Base-by-base conservation (phyloP, 345 rosid species). In the Brassica juncea region DNA sequence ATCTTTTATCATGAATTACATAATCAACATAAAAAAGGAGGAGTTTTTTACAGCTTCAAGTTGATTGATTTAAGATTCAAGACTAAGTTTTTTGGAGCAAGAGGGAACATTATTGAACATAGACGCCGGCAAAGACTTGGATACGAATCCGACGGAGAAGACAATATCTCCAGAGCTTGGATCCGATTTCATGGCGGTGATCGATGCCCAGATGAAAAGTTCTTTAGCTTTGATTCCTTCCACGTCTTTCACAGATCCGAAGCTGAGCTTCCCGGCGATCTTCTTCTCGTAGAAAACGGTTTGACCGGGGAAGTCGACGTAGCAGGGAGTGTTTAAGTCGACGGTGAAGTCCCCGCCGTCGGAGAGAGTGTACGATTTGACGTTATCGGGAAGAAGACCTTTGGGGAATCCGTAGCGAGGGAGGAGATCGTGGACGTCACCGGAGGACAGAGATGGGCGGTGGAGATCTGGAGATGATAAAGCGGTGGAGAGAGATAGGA, bases 71-170 rank as follows among this genome's bases (percentile, higher is more conserved):
- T n/a, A 68, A 34, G 25, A 32, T 80, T 59, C 70, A 5, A 34
- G 27, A 58, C 68, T 68, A 12, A 70, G 82, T 70, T 78, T 91
- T 65, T 70, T 82, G 75, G 72, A 80, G 76, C 97, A 94, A 49
- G 68, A 81, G 0, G 91, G 95, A 66, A 94, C 37, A 9, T 83
- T 82, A 21, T 83, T 73, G 52, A 94, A 92, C 83, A 87, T 80
- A 15, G 85, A 68, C 42, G 86, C 85, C 8, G 97, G 92, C 28
- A 92, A 86, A 21, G 78, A 82, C 89, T 88, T 80, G 23, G 94
- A 91, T 5, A 92, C 57, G 57, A 88, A 59, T 8, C 98, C 98
- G 4, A 88, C 97, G 77, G 84, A 89, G 89, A 94, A 87, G n/a
- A 84, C 86, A 30, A 94, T 68, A 80, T 68, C 83, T 27, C 71